phyloP scores from a whole-genome alignment of 2,329 filamentous ascomycete genomes.

The Cladorrhinum sp. region DNA sequence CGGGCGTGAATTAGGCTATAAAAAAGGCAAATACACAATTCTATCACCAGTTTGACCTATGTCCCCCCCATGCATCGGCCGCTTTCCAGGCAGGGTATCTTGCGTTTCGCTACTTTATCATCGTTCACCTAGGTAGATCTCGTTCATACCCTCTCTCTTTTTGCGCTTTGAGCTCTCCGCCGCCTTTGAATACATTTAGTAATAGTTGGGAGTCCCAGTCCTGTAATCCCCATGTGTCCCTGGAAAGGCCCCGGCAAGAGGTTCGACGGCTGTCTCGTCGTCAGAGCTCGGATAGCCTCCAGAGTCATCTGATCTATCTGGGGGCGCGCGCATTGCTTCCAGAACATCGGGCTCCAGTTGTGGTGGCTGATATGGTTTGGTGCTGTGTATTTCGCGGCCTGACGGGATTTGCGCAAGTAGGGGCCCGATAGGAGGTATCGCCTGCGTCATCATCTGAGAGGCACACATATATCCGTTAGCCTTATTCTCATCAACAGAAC shows the following conservation, averaged over 20 bases:
- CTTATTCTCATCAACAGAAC: not conserved
- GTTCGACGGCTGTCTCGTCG: conserved; percentile 35
- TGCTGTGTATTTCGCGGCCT: conserved; percentile 77
- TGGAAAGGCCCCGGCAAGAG: conserved; percentile 50
- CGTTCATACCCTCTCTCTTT: not conserved
- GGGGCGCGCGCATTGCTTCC: conserved; percentile 56
- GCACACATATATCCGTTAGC: not conserved
- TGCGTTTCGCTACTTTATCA: not conserved
- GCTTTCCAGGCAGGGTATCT: not conserved
- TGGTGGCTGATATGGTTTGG: conserved; percentile 66
- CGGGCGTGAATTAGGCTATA: conserved; percentile 7
- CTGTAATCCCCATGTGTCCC: conserved; percentile 43
- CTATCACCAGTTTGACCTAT: not conserved
- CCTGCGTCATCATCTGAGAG: conserved; percentile 71
- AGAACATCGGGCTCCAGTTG: conserved; percentile 63
- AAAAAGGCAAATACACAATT: conserved; percentile 3
- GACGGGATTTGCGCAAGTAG: conserved; percentile 79
- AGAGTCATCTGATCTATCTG: conserved; percentile 44
- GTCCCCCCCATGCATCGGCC: not conserved
- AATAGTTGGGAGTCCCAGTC: conserved; percentile 41
- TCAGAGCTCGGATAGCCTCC: conserved; percentile 44
- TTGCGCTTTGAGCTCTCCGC: no score
- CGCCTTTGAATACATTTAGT: conserved; percentile 10
- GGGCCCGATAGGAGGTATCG: conserved; percentile 67
- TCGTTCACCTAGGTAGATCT: not conserved